Base-by-base conservation (phyloP, 2,329 filamentous ascomycete species). In the Cladophialophora bantiana region DNA sequence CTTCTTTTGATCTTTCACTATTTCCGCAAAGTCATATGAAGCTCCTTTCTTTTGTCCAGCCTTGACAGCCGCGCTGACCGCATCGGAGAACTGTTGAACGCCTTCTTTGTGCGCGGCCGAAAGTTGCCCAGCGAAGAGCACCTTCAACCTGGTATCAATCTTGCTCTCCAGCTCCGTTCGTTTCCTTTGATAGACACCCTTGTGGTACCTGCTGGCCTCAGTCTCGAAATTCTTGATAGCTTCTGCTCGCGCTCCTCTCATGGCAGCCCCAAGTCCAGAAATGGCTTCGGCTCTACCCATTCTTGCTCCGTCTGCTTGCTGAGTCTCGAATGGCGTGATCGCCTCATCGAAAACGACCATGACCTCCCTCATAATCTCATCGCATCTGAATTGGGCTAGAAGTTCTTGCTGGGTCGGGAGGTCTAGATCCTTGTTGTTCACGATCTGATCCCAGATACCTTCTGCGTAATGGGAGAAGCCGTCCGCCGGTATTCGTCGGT, bases 371-470 rank as follows among this genome's bases (percentile, higher is more conserved):
- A 93, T 88, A 66, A 99, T 99, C 80, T 99, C 95, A 77, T 99
- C 95, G 78, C 95, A 99, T 72, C 95, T 89, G 82, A 98, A 99
- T 78, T 99, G 95, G 10, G 95, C 95, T 61, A 99, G 85, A 54
- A 99, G 85, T 78, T 99, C 95, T 80, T 99, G 95, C 77, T 99
- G 95, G 0, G 95, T 98, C 3, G 95, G 95, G 66, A 99, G 81
- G 79, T 99, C 95, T 62, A 99, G 84, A 75, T 99, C 95, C 80
- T 99, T 99, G 85, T 99, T 99, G 83, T 94, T 91, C 74, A 97
- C 94, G 76, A 99, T 99, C 80, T 98, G 94, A 75, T 98, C 94
- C 95, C 95, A 99, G 53, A 99, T 88, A 48, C 94, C 93, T 77
- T 95, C 89, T 0, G 95, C 94, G 74, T 99, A 99, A 67, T 93